Base-by-base conservation (phyloP, 805 yeast genomes). In the Yamadazyma philogaea region DNA sequence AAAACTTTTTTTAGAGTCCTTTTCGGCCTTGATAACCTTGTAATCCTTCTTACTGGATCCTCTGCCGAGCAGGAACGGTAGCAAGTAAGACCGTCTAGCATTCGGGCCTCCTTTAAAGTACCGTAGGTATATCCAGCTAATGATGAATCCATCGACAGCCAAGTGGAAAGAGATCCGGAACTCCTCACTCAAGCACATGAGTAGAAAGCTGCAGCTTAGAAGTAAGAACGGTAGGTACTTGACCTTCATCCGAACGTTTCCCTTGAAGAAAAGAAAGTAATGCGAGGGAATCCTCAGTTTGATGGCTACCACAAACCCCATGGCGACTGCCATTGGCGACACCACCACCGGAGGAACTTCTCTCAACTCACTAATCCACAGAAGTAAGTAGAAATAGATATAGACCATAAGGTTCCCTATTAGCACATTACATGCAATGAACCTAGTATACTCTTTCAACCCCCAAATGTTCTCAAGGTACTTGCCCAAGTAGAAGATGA, bases 391-490 rank as follows among this genome's bases (percentile, higher is more conserved):
- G 42, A 60, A 63, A 37, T 57, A 53, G 2, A 57, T 3, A 43
- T 67, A 68, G 0, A 72, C 54, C 5, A 58, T 24, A 1, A 60
- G 7, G 47, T 74, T 76, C 6, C 77, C 61, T 1, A 61, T 41
- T 1, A 68, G 34, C 0, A 69, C 57, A 35, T 60, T 61, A 4
- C 73, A 56, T 6, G 70, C 34, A 6, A 76, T 56, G 55, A 79
- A 82, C 48, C 67, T 68, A 11, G 72, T 51, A 47, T 78, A 63
- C 49, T 79, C 84, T 34, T 55, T 63, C 21, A 77, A 53, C 3
- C 83, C 78, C 89, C 90, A 84, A 30, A 76, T 70, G 46, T 73
- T 72, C 54, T 84, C 90, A 49, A 82, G 72, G 62, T 79, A 84
- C 39, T 75, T 68, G 3, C 87, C 87, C 27, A 84, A 72, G 51